Base-by-base conservation (phyloP, 148 eudicot genomes). In the Camellia japonica region DNA sequence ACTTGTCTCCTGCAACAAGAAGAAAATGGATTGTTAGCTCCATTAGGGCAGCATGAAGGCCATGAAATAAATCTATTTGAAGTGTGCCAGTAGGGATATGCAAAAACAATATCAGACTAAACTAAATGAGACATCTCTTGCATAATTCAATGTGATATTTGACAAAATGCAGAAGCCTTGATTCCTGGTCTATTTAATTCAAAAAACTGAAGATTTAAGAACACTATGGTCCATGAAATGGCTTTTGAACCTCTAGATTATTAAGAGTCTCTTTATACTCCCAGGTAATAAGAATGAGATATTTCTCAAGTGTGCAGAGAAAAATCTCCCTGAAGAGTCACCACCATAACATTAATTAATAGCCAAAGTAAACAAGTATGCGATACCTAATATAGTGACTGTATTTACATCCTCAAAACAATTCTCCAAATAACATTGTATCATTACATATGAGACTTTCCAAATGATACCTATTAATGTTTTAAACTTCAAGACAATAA, bases 1-100 rank as follows among this genome's bases (percentile, higher is more conserved):
- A 79, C 89, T 91, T 55, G 86, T 84, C 70, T 89, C 94, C 97
- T 93, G 87, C 74, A 77, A 61, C 77, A 78, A 51, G 8, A 38
- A 52, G 60, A 51, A 10, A 78, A n/a, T 68, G 20, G 5, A 52
- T 68, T 12, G 12, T 68, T n/a, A 78, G 30, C 52, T 47, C 63
- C 62, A 41, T 41, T 41, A 30, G 5, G 51, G 47, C 47, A 7
- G 59, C 7, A 15, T 18, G 4, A 52, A 75, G 14, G 78, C 52
- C 23, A 60, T 60, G 66, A 18, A 60, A 42, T 59, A 12, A 19
- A 43, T n/a, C 66, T 74, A 75, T n/a, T 59, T 58, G 56, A 60
- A 75, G 66, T 18, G 67, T 56, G 61, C 66, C 38, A 7, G 6
- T 4, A 30, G 13, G 63, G 9, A 51, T 71, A 71, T 20, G 5